Evolutionary conservation across 2,329 filamentous ascomycete species (phyloP).

Genomic region (Penicillium sp.): DNA sequence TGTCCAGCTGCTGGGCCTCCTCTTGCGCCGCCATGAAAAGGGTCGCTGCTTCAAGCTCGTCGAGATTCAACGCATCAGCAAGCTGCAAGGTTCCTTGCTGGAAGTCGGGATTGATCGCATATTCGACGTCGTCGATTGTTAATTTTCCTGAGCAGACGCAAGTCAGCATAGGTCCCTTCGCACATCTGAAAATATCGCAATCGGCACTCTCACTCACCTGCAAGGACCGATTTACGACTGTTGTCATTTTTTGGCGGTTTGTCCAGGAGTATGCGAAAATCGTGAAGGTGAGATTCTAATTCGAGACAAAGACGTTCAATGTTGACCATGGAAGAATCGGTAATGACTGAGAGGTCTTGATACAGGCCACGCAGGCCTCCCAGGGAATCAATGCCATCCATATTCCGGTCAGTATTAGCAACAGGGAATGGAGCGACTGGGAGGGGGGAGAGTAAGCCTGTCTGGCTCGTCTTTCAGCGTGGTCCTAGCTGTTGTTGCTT

Average conservation of each 20-base stretch:
- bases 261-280: constrained; percentile 69
- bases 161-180: constrained; percentile 5
- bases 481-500: background rate
- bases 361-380: constrained; percentile 79
- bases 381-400: constrained; percentile 71
- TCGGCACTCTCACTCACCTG: constrained; percentile 49
- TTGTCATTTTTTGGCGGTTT: constrained; percentile 69
- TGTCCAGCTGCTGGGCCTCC: constrained; percentile 65
- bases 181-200: background rate
- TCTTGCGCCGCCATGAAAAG: constrained; percentile 71
- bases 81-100: constrained; percentile 76
- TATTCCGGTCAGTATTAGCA: constrained; percentile 33
- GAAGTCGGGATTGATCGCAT: constrained; percentile 80
- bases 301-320: constrained; percentile 64
- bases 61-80: constrained; percentile 82
- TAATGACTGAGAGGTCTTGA: constrained; percentile 74
- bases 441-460: constrained; percentile 23
- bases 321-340: constrained; percentile 65
- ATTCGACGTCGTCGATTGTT: constrained; percentile 67
- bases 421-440: constrained; percentile 13
- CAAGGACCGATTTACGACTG: constrained; percentile 67
- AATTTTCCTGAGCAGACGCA: constrained; percentile 61
- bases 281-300: constrained; percentile 63
- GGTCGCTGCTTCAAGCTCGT: constrained; percentile 78
- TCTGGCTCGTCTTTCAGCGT: constrained; percentile 17